Conservation (phyloP, 1,284 basidiomycete species). For the Ganoderma meredithae region DNA sequence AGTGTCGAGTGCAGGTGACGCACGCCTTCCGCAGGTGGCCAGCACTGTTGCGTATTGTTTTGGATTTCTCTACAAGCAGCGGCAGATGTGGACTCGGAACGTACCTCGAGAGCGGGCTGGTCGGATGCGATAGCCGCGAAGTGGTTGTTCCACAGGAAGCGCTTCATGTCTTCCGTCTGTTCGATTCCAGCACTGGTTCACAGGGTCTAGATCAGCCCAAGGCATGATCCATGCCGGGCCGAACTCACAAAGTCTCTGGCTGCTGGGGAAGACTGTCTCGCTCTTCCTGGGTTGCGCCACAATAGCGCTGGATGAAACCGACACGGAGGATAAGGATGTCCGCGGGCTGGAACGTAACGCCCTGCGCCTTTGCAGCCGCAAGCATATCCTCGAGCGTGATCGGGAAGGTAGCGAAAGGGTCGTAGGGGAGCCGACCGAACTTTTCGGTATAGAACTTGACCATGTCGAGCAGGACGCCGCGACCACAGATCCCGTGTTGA, state of each 20-base stretch:
- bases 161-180: conserved; percentile 75
- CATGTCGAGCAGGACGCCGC: conserved; percentile 74
- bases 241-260: conserved; percentile 50
- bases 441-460: conserved; percentile 58
- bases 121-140: conserved; percentile 79
- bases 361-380: conserved; percentile 65
- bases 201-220: background rate
- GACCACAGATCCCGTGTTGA: conserved; percentile 75
- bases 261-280: conserved; percentile 52
- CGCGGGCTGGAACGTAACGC: conserved; percentile 54
- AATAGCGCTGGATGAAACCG: conserved; percentile 73
- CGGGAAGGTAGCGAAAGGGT: conserved; percentile 68
- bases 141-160: conserved; percentile 80
- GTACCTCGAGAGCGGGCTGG: conserved; percentile 75
- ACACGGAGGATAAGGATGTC: conserved; percentile 70
- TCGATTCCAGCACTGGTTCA: conserved; percentile 68
- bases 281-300: conserved; percentile 52
- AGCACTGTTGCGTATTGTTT: conserved; percentile 48
- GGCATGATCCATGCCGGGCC: background rate
- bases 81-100: background rate
- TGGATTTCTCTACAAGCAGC: background rate
- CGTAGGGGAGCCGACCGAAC: conserved; percentile 58
- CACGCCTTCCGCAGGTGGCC: conserved; percentile 57
- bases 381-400: conserved; percentile 65
- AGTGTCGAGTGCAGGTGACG: conserved; percentile 70